phyloP scores from a whole-genome alignment of 768 basidiomycete genomes.

The Lactarius sanguifluus region DNA sequence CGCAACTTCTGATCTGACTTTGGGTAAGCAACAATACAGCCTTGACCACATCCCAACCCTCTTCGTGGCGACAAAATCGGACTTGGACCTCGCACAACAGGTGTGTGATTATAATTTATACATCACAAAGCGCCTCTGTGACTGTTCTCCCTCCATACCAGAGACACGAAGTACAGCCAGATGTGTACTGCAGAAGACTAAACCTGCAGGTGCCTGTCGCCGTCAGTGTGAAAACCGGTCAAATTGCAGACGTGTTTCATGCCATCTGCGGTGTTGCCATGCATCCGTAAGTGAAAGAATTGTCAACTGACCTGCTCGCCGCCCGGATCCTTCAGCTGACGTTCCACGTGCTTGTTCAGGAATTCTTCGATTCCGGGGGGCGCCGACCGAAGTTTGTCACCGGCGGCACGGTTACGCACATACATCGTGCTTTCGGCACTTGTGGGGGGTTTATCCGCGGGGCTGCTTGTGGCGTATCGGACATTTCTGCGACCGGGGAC shows the following conservation, averaged over 20 bases:
- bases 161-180: constrained; percentile 98
- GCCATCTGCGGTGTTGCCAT: constrained; percentile 81
- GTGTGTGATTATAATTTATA: constrained; percentile 42
- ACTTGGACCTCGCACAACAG: constrained; percentile 94
- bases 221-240: constrained; percentile 84
- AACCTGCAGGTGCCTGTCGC: constrained; percentile 93
- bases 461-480: constrained; percentile 67
- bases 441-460: constrained; percentile 73
- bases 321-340: constrained; percentile 22
- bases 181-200: constrained; percentile 90
- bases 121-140: constrained; percentile 8
- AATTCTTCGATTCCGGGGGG: constrained; percentile 73
- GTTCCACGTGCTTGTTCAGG: constrained; percentile 23
- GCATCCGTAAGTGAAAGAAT: constrained; percentile 66
- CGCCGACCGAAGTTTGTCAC: constrained; percentile 72
- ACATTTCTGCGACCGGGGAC: constrained; percentile 61
- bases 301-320: constrained; percentile 9
- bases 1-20: constrained; percentile 20
- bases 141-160: constrained; percentile 36
- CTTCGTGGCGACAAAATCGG: constrained; percentile 99
- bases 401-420: constrained; percentile 64
- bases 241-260: constrained; percentile 85
- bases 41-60: constrained; percentile 93
- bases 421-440: constrained; percentile 73
- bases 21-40: constrained; percentile 88